These are phyloP conservation scores for Cladorrhinum sp. DNA, from an alignment of 2,329 filamentous ascomycete species.

Conservation along the genomic window DNA sequence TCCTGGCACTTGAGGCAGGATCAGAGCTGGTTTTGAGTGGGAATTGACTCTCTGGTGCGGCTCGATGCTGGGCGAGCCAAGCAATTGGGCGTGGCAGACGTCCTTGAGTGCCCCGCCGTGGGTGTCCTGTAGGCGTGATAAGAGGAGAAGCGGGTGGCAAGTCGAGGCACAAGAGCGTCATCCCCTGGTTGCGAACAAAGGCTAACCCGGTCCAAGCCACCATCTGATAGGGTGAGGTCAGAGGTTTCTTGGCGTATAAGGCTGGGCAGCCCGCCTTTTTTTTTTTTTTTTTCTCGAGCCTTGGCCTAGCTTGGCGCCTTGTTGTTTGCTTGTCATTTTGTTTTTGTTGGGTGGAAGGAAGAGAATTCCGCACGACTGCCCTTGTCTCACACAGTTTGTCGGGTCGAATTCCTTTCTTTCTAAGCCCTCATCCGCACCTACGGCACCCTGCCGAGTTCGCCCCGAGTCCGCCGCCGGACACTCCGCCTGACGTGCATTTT, in stretches of 20 bases:
- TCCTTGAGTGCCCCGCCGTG: conserved; percentile 16
- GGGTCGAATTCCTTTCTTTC: neutral
- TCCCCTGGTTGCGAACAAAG: conserved; percentile 19
- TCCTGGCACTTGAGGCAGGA: conserved; percentile 13
- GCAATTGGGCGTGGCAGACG: conserved; percentile 15
- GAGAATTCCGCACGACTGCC: neutral
- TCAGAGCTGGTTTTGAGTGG: neutral
- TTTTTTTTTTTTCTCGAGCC: conserved; percentile 6
- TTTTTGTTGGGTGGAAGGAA: neutral
- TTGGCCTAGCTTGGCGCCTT: conserved; percentile 12
- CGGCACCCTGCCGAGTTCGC: neutral
- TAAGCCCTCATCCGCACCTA: neutral
- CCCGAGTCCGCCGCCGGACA: neutral
- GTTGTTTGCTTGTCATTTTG: neutral
- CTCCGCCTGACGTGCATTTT: neutral
- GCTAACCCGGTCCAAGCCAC: conserved; percentile 11
- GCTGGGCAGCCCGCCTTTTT: conserved; percentile 18
- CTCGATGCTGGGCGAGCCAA: conserved; percentile 5
- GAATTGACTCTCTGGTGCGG: conserved; percentile 5
- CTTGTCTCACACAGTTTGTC: neutral
- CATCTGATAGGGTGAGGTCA: conserved; percentile 27
- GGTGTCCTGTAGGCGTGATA: conserved; percentile 15
- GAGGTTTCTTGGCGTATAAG: conserved; percentile 23
- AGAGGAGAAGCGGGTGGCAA: conserved; percentile 21
- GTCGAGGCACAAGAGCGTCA: conserved; percentile 19